Evolutionary conservation across 495 filamentous ascomycete species (phyloP), one percentile per base, ranked within the genome.

Genomic region (Patellaria atrata): DNA sequence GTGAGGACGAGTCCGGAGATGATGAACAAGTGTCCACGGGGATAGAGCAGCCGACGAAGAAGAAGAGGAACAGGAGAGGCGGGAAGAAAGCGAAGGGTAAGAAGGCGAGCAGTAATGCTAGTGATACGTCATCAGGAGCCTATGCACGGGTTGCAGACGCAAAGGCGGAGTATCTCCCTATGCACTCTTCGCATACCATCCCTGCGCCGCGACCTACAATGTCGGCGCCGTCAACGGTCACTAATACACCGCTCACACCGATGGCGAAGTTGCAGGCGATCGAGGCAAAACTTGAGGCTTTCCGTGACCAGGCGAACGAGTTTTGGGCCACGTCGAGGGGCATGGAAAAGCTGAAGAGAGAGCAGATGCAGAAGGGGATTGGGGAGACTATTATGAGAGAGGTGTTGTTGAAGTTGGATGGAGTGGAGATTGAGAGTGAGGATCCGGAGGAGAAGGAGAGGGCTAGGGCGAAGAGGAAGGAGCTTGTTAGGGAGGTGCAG

Each of bases 381-480:
- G 75, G 69, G 18, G 89, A 94, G 63, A 82, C 73, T 3, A 77
- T 94, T 35, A 59, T 96, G 63, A 67, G 72, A 32, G 81, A 94
- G 52, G 67, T 87, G 5, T 43, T 94, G 38, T 45, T 97, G 46
- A 94, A 47, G 37, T 20, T 50, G 23, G 47, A 50, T 35, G 35
- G 35, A 3, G 43, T 50, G 12, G 47, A 50, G 39, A 44, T 38
- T 4, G 43, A 42, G 5, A 43, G 43, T 4, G 40, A 47, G 30
- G 23, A 26, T n/a, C 23, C 23, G 23, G 23, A 26, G 23, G 23
- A 26, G 23, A n/a, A 26, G 8, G 34, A 24, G 18, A 41, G 47
- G n/a, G 47, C 43, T 5, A 37, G 43, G 22, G 23, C 26, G 26
- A 33, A 28, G 33, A 17, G 47, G 31, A 47, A 47, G 27, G 47